Percentiles rank a stretch among this genome's conserved stretches.
phyloP scores from a whole-genome alignment of 176 grass and related monocot genomes.

The Urochloa ruziziensis region DNA sequence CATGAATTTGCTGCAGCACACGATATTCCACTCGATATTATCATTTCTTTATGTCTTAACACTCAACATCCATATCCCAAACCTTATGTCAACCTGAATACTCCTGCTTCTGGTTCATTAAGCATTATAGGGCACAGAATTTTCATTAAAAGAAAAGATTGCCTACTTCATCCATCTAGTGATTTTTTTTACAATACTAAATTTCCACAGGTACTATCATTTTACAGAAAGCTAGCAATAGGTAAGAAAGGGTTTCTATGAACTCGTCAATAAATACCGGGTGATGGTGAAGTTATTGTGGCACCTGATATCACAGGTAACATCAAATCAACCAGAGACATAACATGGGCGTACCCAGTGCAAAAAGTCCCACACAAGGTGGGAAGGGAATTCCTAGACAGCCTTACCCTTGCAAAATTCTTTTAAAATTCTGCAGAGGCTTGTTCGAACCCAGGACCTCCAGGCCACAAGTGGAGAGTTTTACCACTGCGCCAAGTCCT shows the following conservation, averaged over 20 bases:
- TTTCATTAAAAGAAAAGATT: background rate
- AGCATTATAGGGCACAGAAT: background rate
- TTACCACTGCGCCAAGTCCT: no score
- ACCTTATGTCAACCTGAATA: background rate
- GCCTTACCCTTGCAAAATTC: no score
- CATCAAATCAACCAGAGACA: background rate
- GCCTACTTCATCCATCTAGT: background rate
- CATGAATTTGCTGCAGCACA: background rate
- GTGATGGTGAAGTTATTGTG: background rate
- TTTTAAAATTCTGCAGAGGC: no score
- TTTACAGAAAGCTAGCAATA: background rate
- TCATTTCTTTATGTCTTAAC: background rate
- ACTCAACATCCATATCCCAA: background rate
- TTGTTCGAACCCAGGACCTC: no score
- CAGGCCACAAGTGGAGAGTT: no score
- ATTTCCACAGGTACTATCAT: background rate
- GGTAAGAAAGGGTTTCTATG: background rate
- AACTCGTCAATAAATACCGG: slow-evolving; percentile 14
- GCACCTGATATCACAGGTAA: background rate
- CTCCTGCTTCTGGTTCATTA: background rate
- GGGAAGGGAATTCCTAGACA: no score
- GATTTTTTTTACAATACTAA: background rate
- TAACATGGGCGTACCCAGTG: no score
- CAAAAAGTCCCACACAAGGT: no score
- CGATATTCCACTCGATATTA: background rate